Percentiles rank a stretch among this genome's conserved stretches.
Conservation (phyloP, 1,284 basidiomycete species). For the Apiotrichum domesticum region DNA sequence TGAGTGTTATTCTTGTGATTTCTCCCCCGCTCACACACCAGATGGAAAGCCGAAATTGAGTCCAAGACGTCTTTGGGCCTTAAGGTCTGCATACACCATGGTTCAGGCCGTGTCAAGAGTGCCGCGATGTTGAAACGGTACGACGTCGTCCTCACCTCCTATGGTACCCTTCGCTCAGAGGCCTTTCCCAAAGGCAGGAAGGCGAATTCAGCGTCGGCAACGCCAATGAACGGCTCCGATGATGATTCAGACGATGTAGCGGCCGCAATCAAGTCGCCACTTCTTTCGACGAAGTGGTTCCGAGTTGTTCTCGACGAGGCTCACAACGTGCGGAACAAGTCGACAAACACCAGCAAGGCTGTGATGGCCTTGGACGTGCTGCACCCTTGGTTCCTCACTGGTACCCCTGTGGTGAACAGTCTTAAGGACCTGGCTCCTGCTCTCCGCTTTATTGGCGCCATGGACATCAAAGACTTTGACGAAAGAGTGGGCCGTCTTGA, state of each 20-base stretch:
- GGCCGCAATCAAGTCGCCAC: slow-evolving; percentile 25
- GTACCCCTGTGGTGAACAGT: slow-evolving; percentile 37
- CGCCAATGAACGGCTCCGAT: background rate
- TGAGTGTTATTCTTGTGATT: slow-evolving; percentile 13
- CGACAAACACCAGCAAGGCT: slow-evolving; percentile 33
- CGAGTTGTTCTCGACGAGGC: slow-evolving; percentile 49
- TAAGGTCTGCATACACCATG: slow-evolving; percentile 44
- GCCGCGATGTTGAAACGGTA: slow-evolving; percentile 31
- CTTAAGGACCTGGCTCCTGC: slow-evolving; percentile 20
- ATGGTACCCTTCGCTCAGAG: slow-evolving; percentile 24
- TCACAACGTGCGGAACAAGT: slow-evolving; percentile 38
- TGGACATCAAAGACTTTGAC: slow-evolving; percentile 32
- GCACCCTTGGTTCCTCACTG: slow-evolving; percentile 40
- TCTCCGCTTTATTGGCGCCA: slow-evolving; percentile 32
- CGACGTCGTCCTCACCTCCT: slow-evolving; percentile 46
- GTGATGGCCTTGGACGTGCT: slow-evolving; percentile 29
- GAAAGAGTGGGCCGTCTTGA: slow-evolving; percentile 24
- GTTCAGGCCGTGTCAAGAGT: slow-evolving; percentile 26
- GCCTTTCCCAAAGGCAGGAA: slow-evolving; percentile 6
- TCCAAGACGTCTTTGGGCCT: slow-evolving; percentile 36
- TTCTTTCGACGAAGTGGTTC: slow-evolving; percentile 41
- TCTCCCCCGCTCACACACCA: background rate
- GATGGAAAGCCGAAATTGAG: slow-evolving; percentile 48
- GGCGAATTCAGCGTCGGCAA: slow-evolving; percentile 14
- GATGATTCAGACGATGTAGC: slow-evolving; percentile 15